Evolutionary conservation across 768 basidiomycete genomes (phyloP).

Genomic region (Cystobasidium onofrii): DNA sequence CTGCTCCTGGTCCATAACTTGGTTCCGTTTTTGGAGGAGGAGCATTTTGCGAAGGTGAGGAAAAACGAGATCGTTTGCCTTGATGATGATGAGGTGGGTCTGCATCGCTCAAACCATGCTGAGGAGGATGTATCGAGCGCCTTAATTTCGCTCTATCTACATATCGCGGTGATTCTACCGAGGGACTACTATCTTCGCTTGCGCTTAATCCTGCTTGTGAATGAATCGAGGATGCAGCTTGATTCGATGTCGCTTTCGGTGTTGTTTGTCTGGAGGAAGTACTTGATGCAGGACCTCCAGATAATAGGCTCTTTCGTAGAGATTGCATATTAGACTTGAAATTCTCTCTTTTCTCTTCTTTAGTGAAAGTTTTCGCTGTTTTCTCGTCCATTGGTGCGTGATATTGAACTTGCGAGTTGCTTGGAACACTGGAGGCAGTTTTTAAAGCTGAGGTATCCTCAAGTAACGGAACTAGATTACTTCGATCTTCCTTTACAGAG

Average conservation of each 20-base stretch:
- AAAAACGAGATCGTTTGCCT: background rate
- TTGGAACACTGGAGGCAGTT: background rate
- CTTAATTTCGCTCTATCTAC: conserved; percentile 22
- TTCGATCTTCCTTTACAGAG: background rate
- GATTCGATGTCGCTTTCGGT: background rate
- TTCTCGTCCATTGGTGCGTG: background rate
- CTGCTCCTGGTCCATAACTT: conserved; percentile 18
- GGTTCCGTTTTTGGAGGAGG: background rate
- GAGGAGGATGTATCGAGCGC: conserved; percentile 1
- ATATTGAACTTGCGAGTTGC: background rate
- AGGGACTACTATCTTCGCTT: background rate
- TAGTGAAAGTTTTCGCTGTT: background rate
- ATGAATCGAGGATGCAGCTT: background rate
- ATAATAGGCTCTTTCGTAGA: background rate
- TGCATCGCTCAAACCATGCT: background rate
- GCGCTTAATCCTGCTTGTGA: background rate
- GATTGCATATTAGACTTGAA: conserved; percentile 3
- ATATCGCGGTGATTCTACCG: background rate
- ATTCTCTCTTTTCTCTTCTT: conserved; percentile 19
- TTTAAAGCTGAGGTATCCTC: background rate
- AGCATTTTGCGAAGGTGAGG: background rate
- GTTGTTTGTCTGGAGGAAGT: background rate
- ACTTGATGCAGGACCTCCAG: background rate
- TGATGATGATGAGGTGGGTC: background rate
- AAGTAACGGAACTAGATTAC: background rate